Evolutionary conservation across 2,329 filamentous ascomycete genomes (phyloP), one percentile per base, ranked within the genome.

Genomic region (Talaromyces sp.): DNA sequence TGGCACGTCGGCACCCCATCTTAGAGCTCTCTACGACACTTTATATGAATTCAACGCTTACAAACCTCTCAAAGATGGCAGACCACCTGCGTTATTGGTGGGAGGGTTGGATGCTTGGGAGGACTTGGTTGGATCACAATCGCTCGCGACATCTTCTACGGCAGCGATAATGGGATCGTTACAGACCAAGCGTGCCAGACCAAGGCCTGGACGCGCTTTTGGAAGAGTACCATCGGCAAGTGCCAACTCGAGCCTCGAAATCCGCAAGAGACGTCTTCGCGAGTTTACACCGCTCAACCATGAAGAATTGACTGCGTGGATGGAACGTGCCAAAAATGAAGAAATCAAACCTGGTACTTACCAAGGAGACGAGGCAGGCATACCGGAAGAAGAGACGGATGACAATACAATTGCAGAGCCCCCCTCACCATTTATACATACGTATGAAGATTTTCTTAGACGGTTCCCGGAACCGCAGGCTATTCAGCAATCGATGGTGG

Each of bases 21-120:
- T 97, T 19, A 80, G 86, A 63, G 86, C 86, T 15, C 78, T 99
- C 11, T 85, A 88, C 67, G 86, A 91, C 62, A 91, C 93, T 0
- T 77, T 99, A 3, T 85, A 86, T 54, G 86, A 94, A 58, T 95
- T 92, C 73, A 96, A 92, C 64, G 89, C 88, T 59, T 85, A 87
- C 15, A 89, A 88, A 64, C 87, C 87, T 9, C 75, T 96, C 33
- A 87, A 75, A 48, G 75, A 75, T 58, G 77, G 84, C 59, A 80
- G 85, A 25, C 81, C 83, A 2, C 92, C 93, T 0, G 89, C 91
- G 57, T 79, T 99, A 33, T 77, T 99, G 1, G 78, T 83, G 54
- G 94, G 94, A 17, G 94, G 94, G 0, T 73, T 99, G 10, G 85
- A 92, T 64, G 89, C 91, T 4, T 99, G 94, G 94, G 77, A 85